These are phyloP conservation scores for Globisporangium acanthophoron DNA, from an alignment of 352 stramenopile species.

Conservation along the genomic window DNA sequence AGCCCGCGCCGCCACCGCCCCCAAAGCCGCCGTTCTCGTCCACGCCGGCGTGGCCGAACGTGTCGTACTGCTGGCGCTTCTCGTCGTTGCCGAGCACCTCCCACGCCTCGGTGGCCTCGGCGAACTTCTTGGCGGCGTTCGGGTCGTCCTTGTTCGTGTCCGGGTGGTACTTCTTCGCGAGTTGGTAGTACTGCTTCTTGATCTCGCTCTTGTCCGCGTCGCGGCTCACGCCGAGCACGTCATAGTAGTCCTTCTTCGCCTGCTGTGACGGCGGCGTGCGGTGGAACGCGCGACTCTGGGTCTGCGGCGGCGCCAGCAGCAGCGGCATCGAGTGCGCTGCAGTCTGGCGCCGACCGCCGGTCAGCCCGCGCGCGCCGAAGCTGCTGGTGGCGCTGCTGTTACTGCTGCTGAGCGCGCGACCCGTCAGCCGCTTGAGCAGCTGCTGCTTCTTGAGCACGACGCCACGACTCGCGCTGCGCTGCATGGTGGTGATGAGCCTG, in stretches of 20 bases:
- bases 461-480: not conserved
- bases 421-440: not conserved
- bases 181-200: conserved; percentile 97
- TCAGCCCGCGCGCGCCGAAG: not conserved
- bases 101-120: conserved; percentile 91
- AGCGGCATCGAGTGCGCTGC: not conserved
- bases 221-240: conserved; percentile 89
- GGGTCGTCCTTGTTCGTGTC: conserved; percentile 96
- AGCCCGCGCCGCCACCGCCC: conserved; percentile 35
- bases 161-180: conserved; percentile 97
- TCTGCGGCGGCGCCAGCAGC: conserved; percentile 9
- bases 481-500: not conserved
- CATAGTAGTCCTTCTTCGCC: conserved; percentile 95
- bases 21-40: conserved; percentile 86
- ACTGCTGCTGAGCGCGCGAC: not conserved
- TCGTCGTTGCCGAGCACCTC: conserved; percentile 91
- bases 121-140: conserved; percentile 90
- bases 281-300: conserved; percentile 39
- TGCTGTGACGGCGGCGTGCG: conserved; percentile 46
- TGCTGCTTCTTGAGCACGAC: conserved; percentile 1
- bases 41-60: conserved; percentile 92
- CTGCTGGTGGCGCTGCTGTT: not conserved
- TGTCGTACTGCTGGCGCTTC: conserved; percentile 92
- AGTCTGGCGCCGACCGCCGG: not conserved
- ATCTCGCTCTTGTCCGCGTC: conserved; percentile 93